Evolutionary conservation across 768 basidiomycete species (phyloP).

Genomic region (Rhizopogon sp.): DNA sequence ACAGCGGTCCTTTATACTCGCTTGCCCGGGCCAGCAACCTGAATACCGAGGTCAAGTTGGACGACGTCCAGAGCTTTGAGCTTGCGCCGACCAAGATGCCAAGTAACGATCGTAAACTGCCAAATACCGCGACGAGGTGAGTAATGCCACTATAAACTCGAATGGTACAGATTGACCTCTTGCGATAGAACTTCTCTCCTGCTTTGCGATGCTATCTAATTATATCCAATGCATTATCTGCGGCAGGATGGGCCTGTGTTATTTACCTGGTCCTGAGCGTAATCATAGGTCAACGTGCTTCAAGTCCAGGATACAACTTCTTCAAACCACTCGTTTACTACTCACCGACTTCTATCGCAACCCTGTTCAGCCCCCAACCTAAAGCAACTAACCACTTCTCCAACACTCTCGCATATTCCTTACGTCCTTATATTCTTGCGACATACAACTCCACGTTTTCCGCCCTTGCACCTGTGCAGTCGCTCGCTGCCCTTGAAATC

Average conservation of each 20-base stretch:
- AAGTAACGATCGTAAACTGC: background rate
- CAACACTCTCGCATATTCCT: slow-evolving; percentile 28
- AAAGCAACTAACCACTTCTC: slow-evolving; percentile 30
- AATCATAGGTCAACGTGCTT: slow-evolving; percentile 23
- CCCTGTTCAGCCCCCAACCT: slow-evolving; percentile 10
- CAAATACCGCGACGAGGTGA: slow-evolving; percentile 5
- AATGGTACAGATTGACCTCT: background rate
- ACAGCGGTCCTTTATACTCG: too few relatives aligned
- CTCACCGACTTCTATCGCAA: slow-evolving; percentile 7
- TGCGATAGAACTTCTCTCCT: background rate
- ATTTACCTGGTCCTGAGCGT: slow-evolving; percentile 49
- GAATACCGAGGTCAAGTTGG: too few relatives aligned
- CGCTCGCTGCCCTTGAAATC: slow-evolving; percentile 78
- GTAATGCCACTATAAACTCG: background rate
- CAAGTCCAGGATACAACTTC: slow-evolving; percentile 22
- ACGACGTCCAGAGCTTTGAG: background rate
- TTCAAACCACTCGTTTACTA: slow-evolving; percentile 33
- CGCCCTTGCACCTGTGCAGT: slow-evolving; percentile 71
- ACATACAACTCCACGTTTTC: slow-evolving; percentile 53
- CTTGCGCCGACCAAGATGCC: background rate
- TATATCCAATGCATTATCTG: slow-evolving; percentile 72
- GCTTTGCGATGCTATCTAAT: slow-evolving; percentile 51
- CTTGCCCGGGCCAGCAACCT: too few relatives aligned
- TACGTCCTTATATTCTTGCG: slow-evolving; percentile 35
- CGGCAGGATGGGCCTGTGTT: slow-evolving; percentile 71